These are phyloP conservation scores for Delonix regia DNA, from an alignment of 306 rosid species.

Conservation along the genomic window DNA sequence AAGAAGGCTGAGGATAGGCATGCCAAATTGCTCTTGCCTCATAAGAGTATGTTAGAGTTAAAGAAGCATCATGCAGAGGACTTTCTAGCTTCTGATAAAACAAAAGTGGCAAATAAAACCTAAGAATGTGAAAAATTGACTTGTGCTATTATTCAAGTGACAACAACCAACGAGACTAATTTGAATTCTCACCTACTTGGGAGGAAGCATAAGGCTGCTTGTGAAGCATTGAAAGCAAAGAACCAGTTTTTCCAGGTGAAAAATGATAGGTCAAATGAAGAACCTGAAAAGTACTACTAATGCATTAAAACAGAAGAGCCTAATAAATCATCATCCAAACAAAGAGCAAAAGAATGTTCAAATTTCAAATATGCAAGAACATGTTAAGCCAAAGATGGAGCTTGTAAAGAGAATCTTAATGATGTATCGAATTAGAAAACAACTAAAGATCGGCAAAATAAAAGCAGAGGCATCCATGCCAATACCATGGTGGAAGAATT, in stretches of 20 bases:
- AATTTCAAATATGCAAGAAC: background rate
- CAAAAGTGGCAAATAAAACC: slow-evolving; percentile 67
- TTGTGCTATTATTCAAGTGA: slow-evolving; percentile 52
- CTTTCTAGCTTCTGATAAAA: slow-evolving; percentile 78
- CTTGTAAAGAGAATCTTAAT: background rate
- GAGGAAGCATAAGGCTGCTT: slow-evolving; percentile 39
- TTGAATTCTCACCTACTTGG: slow-evolving; percentile 41
- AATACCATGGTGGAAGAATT: slow-evolving; percentile 9
- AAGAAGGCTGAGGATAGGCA: slow-evolving; percentile 91
- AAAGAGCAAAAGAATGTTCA: background rate
- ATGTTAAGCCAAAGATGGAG: background rate
- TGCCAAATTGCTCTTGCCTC: slow-evolving; percentile 81
- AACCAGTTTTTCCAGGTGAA: background rate
- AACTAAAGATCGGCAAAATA: background rate
- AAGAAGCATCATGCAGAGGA: slow-evolving; percentile 93
- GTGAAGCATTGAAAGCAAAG: slow-evolving; percentile 42
- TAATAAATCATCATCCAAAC: background rate
- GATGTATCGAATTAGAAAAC: background rate
- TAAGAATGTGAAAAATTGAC: slow-evolving; percentile 49
- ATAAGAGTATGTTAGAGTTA: slow-evolving; percentile 77
- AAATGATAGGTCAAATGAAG: background rate
- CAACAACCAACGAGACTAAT: background rate
- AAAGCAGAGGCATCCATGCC: background rate
- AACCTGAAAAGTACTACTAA: background rate
- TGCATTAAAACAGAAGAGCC: slow-evolving; percentile 26